A percentile compares a stretch with the other conserved stretches of the same genome.
phyloP scores from a whole-genome alignment of 139 green algal genomes.

The Marvania coccoides region DNA sequence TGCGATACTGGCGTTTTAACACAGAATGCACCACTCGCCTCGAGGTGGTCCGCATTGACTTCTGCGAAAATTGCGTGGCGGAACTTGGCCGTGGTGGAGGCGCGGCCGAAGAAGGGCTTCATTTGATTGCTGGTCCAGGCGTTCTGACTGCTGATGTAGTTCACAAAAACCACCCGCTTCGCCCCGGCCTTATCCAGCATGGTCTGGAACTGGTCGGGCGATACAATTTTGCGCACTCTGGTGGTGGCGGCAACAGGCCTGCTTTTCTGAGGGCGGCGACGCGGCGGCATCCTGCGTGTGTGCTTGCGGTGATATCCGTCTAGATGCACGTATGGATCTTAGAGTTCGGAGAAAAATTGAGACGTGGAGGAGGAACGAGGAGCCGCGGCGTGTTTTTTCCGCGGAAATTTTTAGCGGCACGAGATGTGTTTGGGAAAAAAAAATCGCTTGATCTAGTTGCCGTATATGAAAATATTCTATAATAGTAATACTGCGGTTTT shows the following conservation, averaged over 20 bases:
- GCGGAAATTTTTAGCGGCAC: too few species aligned
- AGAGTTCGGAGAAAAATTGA: too few species aligned
- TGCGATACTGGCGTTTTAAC: too few species aligned
- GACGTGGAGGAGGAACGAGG: too few species aligned
- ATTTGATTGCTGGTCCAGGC: conserved; percentile 6
- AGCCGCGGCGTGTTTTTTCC: too few species aligned
- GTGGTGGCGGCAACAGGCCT: not conserved
- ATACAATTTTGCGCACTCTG: not conserved
- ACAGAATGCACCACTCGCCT: conserved; percentile 1
- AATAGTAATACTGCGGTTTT: too few species aligned
- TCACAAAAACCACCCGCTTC: conserved; percentile 4
- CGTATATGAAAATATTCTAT: too few species aligned
- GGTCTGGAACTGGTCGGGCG: not conserved
- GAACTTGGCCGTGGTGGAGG: conserved; percentile 2
- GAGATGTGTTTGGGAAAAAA: too few species aligned
- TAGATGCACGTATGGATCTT: too few species aligned
- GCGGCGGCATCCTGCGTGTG: not conserved
- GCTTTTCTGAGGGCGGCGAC: not conserved
- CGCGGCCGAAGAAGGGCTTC: not conserved
- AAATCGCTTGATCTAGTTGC: too few species aligned
- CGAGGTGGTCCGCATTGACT: conserved; percentile 5
- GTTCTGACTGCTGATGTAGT: conserved; percentile 6
- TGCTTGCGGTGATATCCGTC: too few species aligned
- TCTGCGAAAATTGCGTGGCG: conserved; percentile 11
- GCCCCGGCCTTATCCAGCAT: not conserved